Base-by-base conservation (phyloP, 2,329 filamentous ascomycete genomes). In the Clarireedia homoeocarpa region DNA sequence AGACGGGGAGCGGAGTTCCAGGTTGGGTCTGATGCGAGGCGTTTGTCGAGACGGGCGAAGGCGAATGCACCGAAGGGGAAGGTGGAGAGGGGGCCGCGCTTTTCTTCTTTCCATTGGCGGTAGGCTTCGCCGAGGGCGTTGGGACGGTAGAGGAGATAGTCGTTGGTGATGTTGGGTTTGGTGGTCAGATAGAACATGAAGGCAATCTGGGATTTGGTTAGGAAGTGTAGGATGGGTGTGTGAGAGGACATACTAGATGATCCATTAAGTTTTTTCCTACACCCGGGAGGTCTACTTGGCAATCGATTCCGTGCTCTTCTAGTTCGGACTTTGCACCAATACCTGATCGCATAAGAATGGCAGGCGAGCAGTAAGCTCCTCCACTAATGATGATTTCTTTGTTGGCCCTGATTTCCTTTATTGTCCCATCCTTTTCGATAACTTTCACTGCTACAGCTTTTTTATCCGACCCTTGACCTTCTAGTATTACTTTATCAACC, bases 21-120 rank as follows among this genome's bases (percentile, higher is more conserved):
- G 6, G 81, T 62, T 3, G 75, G 71, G 1, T 77, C 77, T 61
- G 81, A 72, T 47, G 74, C 70, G 1, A 86, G 74, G 6, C 82
- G 78, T 7, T 82, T 75, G 57, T 84, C 81, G 0, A 86, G 72
- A n/a, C 83, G 76, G 5, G 82, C 78, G 61, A 76, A 86, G 10
- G 77, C 81, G 56, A 85, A 84, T 10, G 75, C 74, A 42, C 83
- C 83, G 52, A 85, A 86, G 9, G 82, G 82, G 62, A 85, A 84
- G 0, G 75, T 77, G 1, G 82, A 80, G 1, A 85, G 70, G 36
- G 81, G 73, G 1, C 83, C 83, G 2, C 73, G 72, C 63, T 82
- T 82, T 51, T 79, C 74, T 30, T 81, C 75, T 65, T 81, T 77
- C 76, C 80, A 86, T 48, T 79, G 72, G 12, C 73, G 67, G 62